These are phyloP conservation scores for Lachancea fermentati DNA, from an alignment of 805 yeast species.

Conservation along the genomic window DNA sequence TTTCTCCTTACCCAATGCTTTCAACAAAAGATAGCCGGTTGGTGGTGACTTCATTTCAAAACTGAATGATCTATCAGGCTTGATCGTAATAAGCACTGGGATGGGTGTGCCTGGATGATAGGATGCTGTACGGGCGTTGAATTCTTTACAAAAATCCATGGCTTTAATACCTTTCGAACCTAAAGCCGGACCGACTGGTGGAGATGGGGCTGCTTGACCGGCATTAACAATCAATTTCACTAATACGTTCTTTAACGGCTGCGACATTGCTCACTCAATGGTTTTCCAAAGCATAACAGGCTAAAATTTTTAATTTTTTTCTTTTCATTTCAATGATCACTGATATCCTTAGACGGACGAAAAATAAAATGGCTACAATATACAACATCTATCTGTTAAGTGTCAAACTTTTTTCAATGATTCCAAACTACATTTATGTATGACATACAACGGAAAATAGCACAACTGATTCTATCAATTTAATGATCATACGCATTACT, in stretches of 20 bases:
- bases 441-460: background rate
- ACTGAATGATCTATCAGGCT: conserved; percentile 85
- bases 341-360: background rate
- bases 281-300: background rate
- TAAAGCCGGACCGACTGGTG: conserved; percentile 98
- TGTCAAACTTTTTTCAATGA: background rate
- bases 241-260: conserved; percentile 52
- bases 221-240: conserved; percentile 93
- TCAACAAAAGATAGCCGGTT: conserved; percentile 76
- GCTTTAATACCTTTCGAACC: conserved; percentile 99
- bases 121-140: conserved; percentile 92
- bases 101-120: conserved; percentile 83
- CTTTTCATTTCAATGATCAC: background rate
- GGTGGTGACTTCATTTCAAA: conserved; percentile 90
- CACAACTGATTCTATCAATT: background rate
- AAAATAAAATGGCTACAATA: no score
- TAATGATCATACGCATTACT: no score
- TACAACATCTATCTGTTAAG: no score
- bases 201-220: conserved; percentile 97
- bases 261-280: conserved; percentile 21
- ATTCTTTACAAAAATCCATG: conserved; percentile 96
- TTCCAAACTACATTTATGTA: background rate
- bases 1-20: conserved; percentile 65
- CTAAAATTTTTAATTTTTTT: conserved; percentile 1
- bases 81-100: conserved; percentile 77